Evolutionary conservation across 129 eudicot genomes (phyloP).

Genomic region (Artemisia argyi): DNA sequence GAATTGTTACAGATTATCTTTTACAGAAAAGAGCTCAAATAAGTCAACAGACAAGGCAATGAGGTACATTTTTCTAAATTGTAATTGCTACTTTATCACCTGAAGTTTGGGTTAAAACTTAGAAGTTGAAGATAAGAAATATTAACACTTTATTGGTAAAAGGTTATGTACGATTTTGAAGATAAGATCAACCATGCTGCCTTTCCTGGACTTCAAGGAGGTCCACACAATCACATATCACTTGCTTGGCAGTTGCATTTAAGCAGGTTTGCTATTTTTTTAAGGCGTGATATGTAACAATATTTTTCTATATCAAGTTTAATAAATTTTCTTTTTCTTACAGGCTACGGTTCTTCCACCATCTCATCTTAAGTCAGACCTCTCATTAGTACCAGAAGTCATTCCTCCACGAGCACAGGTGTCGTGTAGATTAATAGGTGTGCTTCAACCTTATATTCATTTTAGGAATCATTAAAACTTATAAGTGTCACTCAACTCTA

Average conservation of each 20-base stretch:
- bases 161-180: slow-evolving; percentile 94
- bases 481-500: too few relatives aligned
- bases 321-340: too few relatives aligned
- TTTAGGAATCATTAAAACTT: too few relatives aligned
- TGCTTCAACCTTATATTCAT: too few relatives aligned
- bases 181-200: slow-evolving; percentile 97
- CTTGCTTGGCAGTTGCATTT: slow-evolving; percentile 96
- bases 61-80: slow-evolving; percentile 45
- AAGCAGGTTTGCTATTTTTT: slow-evolving; percentile 67
- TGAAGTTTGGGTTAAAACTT: not conserved
- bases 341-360: too few relatives aligned
- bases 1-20: too few relatives aligned
- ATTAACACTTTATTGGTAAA: slow-evolving; percentile 9
- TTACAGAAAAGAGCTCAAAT: slow-evolving; percentile 84
- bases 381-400: too few relatives aligned
- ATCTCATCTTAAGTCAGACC: too few relatives aligned
- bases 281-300: too few relatives aligned
- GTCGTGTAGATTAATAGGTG: too few relatives aligned
- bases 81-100: not conserved
- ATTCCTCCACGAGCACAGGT: too few relatives aligned
- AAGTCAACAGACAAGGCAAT: slow-evolving; percentile 86
- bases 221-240: slow-evolving; percentile 97
- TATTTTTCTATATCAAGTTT: too few relatives aligned
- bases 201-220: slow-evolving; percentile 99
- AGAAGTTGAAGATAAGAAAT: not conserved